Evolutionary conservation across 345 rosid genomes (phyloP), one percentile per base, ranked within the genome.

Genomic region (Ceriops zippeliana): DNA sequence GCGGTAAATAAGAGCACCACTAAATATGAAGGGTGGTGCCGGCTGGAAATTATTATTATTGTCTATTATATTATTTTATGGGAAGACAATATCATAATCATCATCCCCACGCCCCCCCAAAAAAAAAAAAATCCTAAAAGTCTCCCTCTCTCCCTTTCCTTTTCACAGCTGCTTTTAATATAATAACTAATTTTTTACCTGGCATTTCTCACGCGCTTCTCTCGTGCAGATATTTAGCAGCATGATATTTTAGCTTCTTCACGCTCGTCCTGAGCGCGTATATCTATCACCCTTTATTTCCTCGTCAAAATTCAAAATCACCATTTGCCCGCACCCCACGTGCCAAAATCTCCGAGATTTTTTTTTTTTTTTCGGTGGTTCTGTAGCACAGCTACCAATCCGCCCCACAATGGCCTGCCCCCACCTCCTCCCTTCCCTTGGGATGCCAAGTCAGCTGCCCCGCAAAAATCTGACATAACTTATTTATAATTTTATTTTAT

Each of bases 61-160:
- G 67, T 30, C 57, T 73, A 57, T 72, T 34, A 74, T 34, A 74
- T 77, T 58, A 28, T 28, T 28, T 28, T 54, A 67, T 61, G 73
- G 52, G 16, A 69, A 75, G 87, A 84, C 87, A 75, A 78, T 81
- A 78, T 84, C 74, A 84, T 81, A 67, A 77, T 75, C 68, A 77
- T 75, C 68, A 77, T 77, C 37, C 68, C 75, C 81, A 76, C 70
- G 75, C 76, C 75, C 70, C 21, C 7, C 32, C 66, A 11, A 10
- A 62, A 22, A 10, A 62, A 10, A 62, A 53, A 20, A 61, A 63
- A 62, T 68, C 68, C 32, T 5, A 19, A 30, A 24, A 24, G 26
- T 30, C 31, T 22, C 52, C 24, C 24, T 61, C 20, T 51, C 51
- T 2, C 22, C 59, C 47, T 4, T 51, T 8, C 26, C 26, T 24